phyloP scores from a whole-genome alignment of 805 yeast genomes.

The Ascoidea rubescens region DNA sequence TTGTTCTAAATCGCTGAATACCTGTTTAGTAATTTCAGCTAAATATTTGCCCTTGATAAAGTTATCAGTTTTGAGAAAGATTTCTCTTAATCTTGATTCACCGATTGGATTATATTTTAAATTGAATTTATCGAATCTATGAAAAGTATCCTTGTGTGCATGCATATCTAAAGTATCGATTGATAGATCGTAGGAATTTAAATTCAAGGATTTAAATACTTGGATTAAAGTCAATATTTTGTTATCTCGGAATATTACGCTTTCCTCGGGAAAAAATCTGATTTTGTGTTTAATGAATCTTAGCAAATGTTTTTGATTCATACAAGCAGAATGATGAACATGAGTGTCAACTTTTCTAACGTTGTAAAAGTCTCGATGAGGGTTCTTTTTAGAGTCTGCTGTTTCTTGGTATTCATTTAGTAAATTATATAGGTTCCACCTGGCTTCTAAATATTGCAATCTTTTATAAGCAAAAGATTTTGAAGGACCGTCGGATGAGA shows the following conservation, averaged over 20 bases:
- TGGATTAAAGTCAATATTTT: conserved; percentile 73
- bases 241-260: conserved; percentile 89
- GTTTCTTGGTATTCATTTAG: conserved; percentile 89
- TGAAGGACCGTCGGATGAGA: conserved; percentile 90
- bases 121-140: conserved; percentile 94
- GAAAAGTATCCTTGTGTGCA: conserved; percentile 97
- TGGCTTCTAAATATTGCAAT: conserved; percentile 86
- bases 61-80: conserved; percentile 90
- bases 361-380: conserved; percentile 94
- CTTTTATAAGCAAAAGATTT: conserved; percentile 93
- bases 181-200: conserved; percentile 88
- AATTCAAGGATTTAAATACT: conserved; percentile 80
- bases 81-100: conserved; percentile 92
- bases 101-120: conserved; percentile 96
- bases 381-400: conserved; percentile 79
- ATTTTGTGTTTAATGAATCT: conserved; percentile 92
- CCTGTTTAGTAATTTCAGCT: conserved; percentile 91
- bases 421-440: conserved; percentile 84
- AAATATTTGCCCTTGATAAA: conserved; percentile 77
- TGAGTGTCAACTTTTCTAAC: conserved; percentile 97
- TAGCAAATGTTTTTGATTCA: conserved; percentile 94
- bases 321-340: conserved; percentile 97
- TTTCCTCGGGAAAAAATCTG: conserved; percentile 74
- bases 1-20: conserved; percentile 83
- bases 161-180: conserved; percentile 99